Evolutionary conservation across 2,329 filamentous ascomycete genomes (phyloP).

Genomic region (Teratosphaeria zuluensis): DNA sequence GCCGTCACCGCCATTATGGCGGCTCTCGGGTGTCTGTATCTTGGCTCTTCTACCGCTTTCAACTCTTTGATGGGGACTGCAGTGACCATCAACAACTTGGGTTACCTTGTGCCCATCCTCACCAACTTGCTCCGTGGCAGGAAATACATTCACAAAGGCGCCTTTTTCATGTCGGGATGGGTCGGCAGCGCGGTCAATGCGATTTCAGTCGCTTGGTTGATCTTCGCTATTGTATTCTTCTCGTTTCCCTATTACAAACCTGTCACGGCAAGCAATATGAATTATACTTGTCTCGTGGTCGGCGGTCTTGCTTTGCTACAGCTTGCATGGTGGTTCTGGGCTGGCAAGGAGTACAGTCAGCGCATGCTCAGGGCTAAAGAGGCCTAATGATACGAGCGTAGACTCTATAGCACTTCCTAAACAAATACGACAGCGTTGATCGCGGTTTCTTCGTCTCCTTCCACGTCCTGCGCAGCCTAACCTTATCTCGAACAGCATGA

Average conservation of each 20-base stretch:
- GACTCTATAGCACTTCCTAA: neutral
- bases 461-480: too few relatives aligned
- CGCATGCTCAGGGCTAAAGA: neutral
- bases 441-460: too few relatives aligned
- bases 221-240: slow-evolving; percentile 39
- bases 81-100: slow-evolving; percentile 31
- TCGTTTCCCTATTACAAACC: neutral
- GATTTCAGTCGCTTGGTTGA: slow-evolving; percentile 38
- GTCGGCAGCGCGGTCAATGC: slow-evolving; percentile 8
- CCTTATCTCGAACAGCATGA: too few relatives aligned
- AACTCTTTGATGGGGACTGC: slow-evolving; percentile 34
- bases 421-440: neutral
- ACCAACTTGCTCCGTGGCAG: slow-evolving; percentile 35
- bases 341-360: neutral
- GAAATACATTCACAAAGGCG: neutral
- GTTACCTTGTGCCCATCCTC: slow-evolving; percentile 34
- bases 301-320: neutral
- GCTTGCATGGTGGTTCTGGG: neutral
- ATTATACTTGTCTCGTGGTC: neutral
- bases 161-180: neutral
- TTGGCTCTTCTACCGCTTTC: slow-evolving; percentile 3
- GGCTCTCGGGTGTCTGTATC: slow-evolving; percentile 1
- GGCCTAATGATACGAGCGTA: neutral
- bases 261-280: slow-evolving; percentile 1
- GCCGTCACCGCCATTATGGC: neutral